Evolutionary conservation across 2,329 filamentous ascomycete species (phyloP).

Genomic region (Aureobasidium subglaciale): DNA sequence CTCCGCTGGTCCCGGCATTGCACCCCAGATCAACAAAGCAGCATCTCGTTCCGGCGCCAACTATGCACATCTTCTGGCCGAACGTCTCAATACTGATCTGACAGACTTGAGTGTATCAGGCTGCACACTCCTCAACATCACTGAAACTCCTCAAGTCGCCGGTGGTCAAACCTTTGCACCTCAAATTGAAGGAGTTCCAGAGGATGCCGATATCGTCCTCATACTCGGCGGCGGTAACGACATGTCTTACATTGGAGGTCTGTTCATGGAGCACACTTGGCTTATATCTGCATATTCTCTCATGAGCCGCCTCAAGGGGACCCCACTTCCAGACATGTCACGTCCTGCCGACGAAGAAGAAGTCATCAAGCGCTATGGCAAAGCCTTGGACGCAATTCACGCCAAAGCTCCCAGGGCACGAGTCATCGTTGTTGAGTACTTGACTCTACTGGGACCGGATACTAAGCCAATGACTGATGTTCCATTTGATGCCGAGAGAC

Average conservation of each 20-base stretch:
- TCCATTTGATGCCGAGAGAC: neutral
- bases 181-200: constrained; percentile 30
- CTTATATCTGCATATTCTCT: neutral
- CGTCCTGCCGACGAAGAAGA: neutral
- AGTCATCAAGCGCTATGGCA: neutral
- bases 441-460: neutral
- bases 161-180: constrained; percentile 27
- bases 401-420: neutral
- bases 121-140: constrained; percentile 33
- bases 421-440: neutral
- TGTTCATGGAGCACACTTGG: constrained; percentile 26
- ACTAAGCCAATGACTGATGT: neutral
- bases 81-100: constrained; percentile 24
- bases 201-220: constrained; percentile 30
- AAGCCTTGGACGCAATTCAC: neutral
- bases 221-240: constrained; percentile 36
- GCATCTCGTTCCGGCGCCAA: constrained; percentile 31
- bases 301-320: neutral
- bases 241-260: constrained; percentile 31
- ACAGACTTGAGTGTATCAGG: constrained; percentile 29
- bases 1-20: constrained; percentile 28
- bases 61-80: constrained; percentile 30
- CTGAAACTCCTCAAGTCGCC: constrained; percentile 28
- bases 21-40: constrained; percentile 27
- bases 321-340: neutral